Base-by-base conservation (phyloP, 2,329 filamentous ascomycete genomes). In the Claviceps sorghi region DNA sequence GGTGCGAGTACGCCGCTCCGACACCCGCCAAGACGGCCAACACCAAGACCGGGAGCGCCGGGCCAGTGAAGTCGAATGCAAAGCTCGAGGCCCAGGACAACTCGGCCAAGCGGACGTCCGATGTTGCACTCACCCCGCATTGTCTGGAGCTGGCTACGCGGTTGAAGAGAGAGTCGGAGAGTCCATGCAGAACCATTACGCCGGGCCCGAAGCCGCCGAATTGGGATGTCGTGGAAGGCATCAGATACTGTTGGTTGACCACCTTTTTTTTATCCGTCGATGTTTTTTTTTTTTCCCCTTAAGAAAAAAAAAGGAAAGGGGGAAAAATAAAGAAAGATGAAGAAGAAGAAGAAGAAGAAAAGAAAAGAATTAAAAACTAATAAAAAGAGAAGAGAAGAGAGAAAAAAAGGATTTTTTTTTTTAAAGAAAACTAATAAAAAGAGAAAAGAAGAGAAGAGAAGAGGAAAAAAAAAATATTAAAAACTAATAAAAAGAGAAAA, bases 141-240 rank as follows among this genome's bases (percentile, higher is more conserved):
- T 43, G 45, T 22, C 3, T 46, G 29, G 43, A 38, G 26, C 22
- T 34, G 32, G 30, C 40, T 17, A 21, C 21, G 29, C 41, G 19
- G 9, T 3, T 46, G 13, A 29, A 45, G 34, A n/a, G 13, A 22
- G 40, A 46, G 42, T 34, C 46, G 43, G 22, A 40, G 5, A 32
- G 32, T 29, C 46, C 26, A 2, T 8, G 29, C 13, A 15, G 4
- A 8, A 36, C 19, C 7, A 19, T 30, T 4, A 21, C 17, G 11
- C 19, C 47, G 7, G 51, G 30, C 4, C 51, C 47, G 47, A 45
- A 45, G 41, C 51, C 51, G 13, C 51, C 51, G 22, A 34, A 34
- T 17, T 53, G 47, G 51, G 48, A 53, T 36, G 22, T 53, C 15
- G 42, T 46, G n/a, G 51, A 53, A 30, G 51, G 30, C 17, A 15